These are phyloP conservation scores for Neonectria punicea DNA, from an alignment of 2,329 filamentous ascomycete genomes.

Conservation along the genomic window DNA sequence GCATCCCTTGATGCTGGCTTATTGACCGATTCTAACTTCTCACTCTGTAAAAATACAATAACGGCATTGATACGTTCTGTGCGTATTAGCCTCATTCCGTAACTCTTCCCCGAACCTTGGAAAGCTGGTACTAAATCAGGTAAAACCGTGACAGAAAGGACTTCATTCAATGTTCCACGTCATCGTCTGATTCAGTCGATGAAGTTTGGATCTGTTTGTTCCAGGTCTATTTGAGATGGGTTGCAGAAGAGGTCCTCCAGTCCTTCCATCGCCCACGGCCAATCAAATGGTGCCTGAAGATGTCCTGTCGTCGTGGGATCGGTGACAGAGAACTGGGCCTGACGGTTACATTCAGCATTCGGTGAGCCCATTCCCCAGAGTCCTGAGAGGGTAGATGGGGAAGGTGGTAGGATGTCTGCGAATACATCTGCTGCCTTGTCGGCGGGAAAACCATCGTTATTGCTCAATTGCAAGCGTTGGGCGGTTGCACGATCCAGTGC, in stretches of 20 bases:
- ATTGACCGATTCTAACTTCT: too few relatives aligned
- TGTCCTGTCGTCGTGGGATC: background rate
- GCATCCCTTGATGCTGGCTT: too few relatives aligned
- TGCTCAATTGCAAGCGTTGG: background rate
- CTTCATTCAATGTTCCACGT: too few relatives aligned
- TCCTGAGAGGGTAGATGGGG: background rate
- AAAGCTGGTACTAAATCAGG: too few relatives aligned
- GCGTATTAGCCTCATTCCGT: too few relatives aligned
- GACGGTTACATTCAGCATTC: background rate
- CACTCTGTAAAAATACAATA: too few relatives aligned
- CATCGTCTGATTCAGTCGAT: too few relatives aligned
- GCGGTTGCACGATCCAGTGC: background rate
- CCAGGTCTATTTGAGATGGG: background rate
- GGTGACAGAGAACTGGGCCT: background rate
- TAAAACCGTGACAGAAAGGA: too few relatives aligned
- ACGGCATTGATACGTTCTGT: too few relatives aligned
- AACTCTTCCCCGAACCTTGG: too few relatives aligned
- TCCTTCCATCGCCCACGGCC: background rate
- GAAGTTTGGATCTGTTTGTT: too few relatives aligned
- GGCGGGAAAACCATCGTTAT: background rate
- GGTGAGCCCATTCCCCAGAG: background rate
- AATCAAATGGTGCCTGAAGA: background rate
- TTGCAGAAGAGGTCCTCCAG: background rate
- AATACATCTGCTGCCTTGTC: background rate
- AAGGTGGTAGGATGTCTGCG: background rate